These are phyloP conservation scores for Calonectria leucothoes DNA, from an alignment of 2,329 filamentous ascomycete species.

Conservation along the genomic window DNA sequence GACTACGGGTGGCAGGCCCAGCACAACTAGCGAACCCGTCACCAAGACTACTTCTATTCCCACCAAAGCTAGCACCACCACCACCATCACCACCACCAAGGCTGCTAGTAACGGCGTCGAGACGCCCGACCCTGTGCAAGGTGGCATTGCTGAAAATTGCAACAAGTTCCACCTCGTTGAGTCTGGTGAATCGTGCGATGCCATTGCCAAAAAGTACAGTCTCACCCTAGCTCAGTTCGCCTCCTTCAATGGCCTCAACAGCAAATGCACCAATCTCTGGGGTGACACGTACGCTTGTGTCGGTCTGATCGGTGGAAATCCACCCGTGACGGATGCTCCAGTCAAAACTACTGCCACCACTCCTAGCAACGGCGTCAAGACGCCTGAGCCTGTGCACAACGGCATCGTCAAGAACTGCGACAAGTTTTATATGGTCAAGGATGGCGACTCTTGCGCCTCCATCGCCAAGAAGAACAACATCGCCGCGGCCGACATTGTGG, in stretches of 20 bases:
- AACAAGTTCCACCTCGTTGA: conserved; percentile 1
- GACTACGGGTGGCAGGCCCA: background rate
- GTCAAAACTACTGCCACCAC: background rate
- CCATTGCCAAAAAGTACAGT: background rate
- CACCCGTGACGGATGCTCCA: background rate
- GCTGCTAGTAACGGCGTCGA: background rate
- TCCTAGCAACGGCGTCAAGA: conserved; percentile 8
- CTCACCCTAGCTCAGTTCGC: background rate
- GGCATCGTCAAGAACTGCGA: conserved; percentile 35
- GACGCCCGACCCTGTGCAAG: background rate
- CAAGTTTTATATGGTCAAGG: conserved; percentile 17
- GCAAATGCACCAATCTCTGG: background rate
- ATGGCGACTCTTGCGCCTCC: background rate
- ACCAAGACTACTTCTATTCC: background rate
- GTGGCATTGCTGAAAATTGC: conserved; percentile 8
- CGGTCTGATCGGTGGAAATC: background rate
- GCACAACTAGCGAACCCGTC: background rate
- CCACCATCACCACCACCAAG: background rate
- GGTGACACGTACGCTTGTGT: conserved; percentile 4
- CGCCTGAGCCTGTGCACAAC: conserved; percentile 25
- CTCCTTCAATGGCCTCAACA: background rate
- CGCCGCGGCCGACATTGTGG: conserved; percentile 20
- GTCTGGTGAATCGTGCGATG: background rate
- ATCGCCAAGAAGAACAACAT: background rate
- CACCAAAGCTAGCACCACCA: background rate